Evolutionary conservation across 768 basidiomycete genomes (phyloP), one percentile per base, ranked within the genome.

Genomic region (Leucocoprinus sp.): DNA sequence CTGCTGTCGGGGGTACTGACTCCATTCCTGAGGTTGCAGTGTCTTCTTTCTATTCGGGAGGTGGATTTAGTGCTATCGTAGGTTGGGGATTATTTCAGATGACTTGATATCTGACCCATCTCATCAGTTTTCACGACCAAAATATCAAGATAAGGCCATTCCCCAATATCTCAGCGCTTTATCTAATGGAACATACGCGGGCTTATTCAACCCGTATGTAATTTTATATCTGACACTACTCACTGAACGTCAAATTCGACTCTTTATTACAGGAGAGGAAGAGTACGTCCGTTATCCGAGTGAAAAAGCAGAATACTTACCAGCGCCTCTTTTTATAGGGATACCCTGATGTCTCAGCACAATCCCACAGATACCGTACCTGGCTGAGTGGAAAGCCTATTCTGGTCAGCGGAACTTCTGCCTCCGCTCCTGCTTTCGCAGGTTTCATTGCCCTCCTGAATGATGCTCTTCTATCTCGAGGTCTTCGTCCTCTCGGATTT

Each of bases 51-150:
- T 81, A 81, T 63, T 84, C 82, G 24, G 80, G 82, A 5, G 83
- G 84, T 14, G 83, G 84, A 14, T 88, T 86, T 65, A 83, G 81
- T 57, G 67, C 81, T 51, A 75, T 75, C 43, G 81, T 82, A 27
- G 51, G 69, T 52, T 35, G 12, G 2, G 14, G 28, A 37, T 50
- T 18, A 12, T 24, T 17, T 8, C 12, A 11, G 18, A 17, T n/a
- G 7, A 8, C 21, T 27, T 19, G 17, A 35, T 31, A 14, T 12
- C 31, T 31, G 31, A 31, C 4, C n/a, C 15, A 3, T 37, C 2
- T 1, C 23, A 2, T 21, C 24, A 8, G 55, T 56, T 56, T 36
- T 4, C 21, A 12, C 53, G 48, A 29, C 55, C 55, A 11, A 27
- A 35, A 12, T 56, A 56, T 28, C 55, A 56, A 40, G 35, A 51